Conservation (phyloP, 2,329 filamentous ascomycete genomes). For the Colletotrichum sp. region DNA sequence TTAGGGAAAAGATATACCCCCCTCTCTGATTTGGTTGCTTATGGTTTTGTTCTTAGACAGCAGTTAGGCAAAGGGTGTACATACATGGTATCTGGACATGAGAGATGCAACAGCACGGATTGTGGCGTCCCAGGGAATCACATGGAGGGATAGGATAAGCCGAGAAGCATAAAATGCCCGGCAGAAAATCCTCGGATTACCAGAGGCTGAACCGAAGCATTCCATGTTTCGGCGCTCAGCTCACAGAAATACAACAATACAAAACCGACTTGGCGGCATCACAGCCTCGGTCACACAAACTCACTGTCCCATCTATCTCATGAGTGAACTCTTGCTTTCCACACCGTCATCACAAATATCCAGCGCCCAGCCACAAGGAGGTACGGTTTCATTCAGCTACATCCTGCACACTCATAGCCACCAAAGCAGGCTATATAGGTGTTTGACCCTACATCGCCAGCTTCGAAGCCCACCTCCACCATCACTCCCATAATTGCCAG, state of each 20-base stretch:
- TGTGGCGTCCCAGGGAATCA: not conserved
- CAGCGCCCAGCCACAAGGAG: not conserved
- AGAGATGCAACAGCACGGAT: not conserved
- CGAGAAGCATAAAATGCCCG: not conserved
- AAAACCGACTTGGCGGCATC: not conserved
- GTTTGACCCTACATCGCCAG: not conserved
- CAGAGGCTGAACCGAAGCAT: not conserved
- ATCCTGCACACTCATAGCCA: not conserved
- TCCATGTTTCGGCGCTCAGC: not conserved
- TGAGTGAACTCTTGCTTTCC: not conserved
- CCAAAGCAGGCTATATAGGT: not conserved
- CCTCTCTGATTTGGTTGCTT: not conserved
- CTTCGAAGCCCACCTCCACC: not conserved
- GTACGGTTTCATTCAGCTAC: not conserved
- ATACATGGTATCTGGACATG: not conserved
- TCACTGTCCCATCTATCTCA: not conserved
- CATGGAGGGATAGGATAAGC: not conserved
- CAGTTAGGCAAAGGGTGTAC: not conserved
- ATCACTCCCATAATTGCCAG: not conserved
- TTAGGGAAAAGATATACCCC: not conserved
- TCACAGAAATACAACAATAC: not conserved
- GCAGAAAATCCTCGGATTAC: not conserved
- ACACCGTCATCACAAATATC: not conserved
- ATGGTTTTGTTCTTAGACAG: not conserved
- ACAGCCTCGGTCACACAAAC: not conserved